Evolutionary conservation across 2,329 filamentous ascomycete genomes (phyloP), one percentile per base, ranked within the genome.

Genomic region (Apiospora malaysiana): DNA sequence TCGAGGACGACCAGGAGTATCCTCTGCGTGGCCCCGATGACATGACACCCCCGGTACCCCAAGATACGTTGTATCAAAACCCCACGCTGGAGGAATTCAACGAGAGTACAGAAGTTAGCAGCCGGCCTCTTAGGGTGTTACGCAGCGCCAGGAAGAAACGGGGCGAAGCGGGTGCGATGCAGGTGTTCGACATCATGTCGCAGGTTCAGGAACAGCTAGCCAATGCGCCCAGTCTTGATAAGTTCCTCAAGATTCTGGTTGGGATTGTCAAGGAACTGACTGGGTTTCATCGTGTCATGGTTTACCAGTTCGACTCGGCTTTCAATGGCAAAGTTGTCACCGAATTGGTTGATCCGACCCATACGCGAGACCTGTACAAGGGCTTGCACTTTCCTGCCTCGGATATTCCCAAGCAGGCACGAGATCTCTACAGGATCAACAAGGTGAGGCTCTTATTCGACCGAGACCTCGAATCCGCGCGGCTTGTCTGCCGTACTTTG

Each of bases 261-360:
- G 94, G 94, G 0, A 92, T 97, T 9, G 89, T 97, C 45, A 97
- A 97, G 78, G 94, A 97, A 77, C 79, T 97, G 67, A 97, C 94
- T 0, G 94, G 94, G 0, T 97, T 97, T 74, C 94, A 97, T 78
- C 92, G 94, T 16, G 93, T 97, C 66, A 95, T 97, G 93, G 88
- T 97, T 1, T 97, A 97, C 77, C 94, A 97, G 79, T 97, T 97
- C 74, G 94, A 97, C 79, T 85, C 90, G 5, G 81, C 86, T 0
- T 96, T 92, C 85, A 97, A 97, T 76, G 94, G 94, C 23, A 91
- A 93, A 70, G 94, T 97, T 0, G 94, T 97, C 5, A 94, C 94
- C 0, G 94, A 97, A 79, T 84, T 97, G 14, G 92, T 97, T 10
- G 93, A 97, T 78, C 93, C 93, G 1, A 85, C 89, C 23, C 90